Evolutionary conservation across 2,329 filamentous ascomycete genomes (phyloP).

Genomic region (Fusarium luffae): DNA sequence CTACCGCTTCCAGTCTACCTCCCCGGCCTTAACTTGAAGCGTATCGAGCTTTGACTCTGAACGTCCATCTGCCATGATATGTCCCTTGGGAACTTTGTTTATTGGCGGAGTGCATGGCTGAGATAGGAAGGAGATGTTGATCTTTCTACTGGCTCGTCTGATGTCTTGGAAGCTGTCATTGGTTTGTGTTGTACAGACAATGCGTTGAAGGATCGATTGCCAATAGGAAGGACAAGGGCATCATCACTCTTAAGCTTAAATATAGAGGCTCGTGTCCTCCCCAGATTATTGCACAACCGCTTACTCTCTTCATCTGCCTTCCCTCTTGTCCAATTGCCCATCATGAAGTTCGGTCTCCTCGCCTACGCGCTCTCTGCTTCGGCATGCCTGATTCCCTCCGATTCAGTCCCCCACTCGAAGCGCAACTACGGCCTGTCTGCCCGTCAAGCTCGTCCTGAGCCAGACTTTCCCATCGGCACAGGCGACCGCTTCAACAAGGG

Average conservation of each 20-base stretch:
- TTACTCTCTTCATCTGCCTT: neutral
- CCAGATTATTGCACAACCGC: neutral
- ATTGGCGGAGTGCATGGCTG: conserved; percentile 12
- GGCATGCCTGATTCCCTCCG: conserved; percentile 55
- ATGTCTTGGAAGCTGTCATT: neutral
- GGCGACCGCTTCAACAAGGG: conserved; percentile 58
- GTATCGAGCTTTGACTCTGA: neutral
- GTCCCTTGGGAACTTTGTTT: conserved; percentile 13
- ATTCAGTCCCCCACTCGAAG: conserved; percentile 41
- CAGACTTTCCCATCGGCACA: conserved; percentile 53
- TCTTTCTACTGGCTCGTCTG: neutral
- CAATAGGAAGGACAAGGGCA: neutral
- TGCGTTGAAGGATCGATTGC: neutral
- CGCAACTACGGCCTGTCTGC: conserved; percentile 20
- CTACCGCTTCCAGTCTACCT: conserved; percentile 30
- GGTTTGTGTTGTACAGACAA: neutral
- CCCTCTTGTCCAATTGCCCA: neutral
- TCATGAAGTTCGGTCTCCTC: conserved; percentile 47
- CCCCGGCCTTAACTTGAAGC: neutral
- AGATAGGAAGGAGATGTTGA: conserved; percentile 37
- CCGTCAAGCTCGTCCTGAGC: conserved; percentile 34
- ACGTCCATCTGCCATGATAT: neutral
- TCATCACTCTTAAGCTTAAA: conserved; percentile 18
- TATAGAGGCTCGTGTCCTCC: conserved; percentile 14
- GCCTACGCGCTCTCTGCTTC: conserved; percentile 41